phyloP scores from a whole-genome alignment of 495 filamentous ascomycete genomes.

The Aspergillus bertholletiae region DNA sequence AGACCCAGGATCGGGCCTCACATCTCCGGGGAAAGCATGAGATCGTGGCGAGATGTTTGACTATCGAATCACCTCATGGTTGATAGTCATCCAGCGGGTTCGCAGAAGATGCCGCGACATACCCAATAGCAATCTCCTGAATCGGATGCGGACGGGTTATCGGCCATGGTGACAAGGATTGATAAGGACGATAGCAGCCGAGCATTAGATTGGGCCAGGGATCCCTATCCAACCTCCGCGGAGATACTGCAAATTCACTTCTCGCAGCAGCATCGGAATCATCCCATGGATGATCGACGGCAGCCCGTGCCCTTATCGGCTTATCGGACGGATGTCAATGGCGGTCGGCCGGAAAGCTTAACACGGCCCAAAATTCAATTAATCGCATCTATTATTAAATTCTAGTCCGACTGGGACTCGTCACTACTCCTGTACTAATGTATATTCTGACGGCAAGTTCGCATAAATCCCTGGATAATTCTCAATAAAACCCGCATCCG shows the following conservation, averaged over 20 bases:
- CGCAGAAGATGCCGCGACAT: neutral
- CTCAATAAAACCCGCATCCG: no score
- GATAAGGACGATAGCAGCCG: neutral
- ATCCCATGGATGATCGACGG: neutral
- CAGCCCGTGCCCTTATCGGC: neutral
- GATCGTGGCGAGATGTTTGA: neutral
- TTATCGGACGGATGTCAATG: neutral
- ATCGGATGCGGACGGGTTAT: neutral
- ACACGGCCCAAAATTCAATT: neutral
- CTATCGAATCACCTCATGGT: slow-evolving; percentile 2
- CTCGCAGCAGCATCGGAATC: no score
- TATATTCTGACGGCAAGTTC: no score
- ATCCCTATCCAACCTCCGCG: neutral
- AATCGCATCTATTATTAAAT: no score
- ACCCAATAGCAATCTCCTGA: neutral
- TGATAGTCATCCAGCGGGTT: slow-evolving; percentile 3
- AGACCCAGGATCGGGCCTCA: neutral
- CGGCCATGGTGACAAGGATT: neutral
- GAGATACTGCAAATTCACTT: no score
- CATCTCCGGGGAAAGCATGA: slow-evolving; percentile 1
- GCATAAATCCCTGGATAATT: no score
- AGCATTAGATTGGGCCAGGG: neutral
- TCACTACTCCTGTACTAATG: no score
- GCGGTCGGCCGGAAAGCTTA: neutral
- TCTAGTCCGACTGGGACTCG: no score